A percentile compares a stretch with the other conserved stretches of the same genome.
These are phyloP conservation scores for Neopestalotiopsis rosae DNA, from an alignment of 2,329 filamentous ascomycete genomes.

Conservation along the genomic window DNA sequence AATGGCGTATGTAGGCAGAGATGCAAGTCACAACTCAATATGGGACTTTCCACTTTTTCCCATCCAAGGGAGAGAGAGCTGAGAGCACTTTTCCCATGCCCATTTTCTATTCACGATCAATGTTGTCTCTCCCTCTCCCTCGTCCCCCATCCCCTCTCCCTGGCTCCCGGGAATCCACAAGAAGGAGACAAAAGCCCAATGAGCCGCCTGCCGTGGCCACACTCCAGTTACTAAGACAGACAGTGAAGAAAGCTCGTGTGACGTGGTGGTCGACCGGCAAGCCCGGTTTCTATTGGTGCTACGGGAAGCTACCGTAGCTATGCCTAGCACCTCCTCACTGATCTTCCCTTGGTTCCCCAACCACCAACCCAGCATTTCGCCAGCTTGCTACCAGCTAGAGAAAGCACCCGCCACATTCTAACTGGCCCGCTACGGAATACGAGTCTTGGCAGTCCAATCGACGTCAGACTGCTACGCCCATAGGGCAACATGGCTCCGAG, in stretches of 20 bases:
- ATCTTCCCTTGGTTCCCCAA: not conserved
- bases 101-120: not conserved
- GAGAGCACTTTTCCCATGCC: not conserved
- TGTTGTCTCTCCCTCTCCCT: too few species aligned
- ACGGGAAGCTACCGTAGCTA: not conserved
- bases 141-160: too few species aligned
- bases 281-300: not conserved
- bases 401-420: slow-evolving; percentile 10
- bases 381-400: not conserved
- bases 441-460: slow-evolving; percentile 11
- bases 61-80: not conserved
- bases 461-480: slow-evolving; percentile 14
- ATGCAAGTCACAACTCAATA: not conserved
- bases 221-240: not conserved
- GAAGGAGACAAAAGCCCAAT: not conserved
- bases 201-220: not conserved
- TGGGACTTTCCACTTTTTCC: not conserved
- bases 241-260: not conserved
- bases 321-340: not conserved
- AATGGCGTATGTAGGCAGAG: not conserved
- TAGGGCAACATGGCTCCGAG: not conserved
- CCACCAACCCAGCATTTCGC: not conserved
- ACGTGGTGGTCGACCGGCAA: not conserved
- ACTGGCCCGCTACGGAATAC: slow-evolving; percentile 5
- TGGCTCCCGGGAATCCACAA: not conserved